Base-by-base conservation (phyloP, 2,329 filamentous ascomycete genomes). In the Fonsecaea nubica region DNA sequence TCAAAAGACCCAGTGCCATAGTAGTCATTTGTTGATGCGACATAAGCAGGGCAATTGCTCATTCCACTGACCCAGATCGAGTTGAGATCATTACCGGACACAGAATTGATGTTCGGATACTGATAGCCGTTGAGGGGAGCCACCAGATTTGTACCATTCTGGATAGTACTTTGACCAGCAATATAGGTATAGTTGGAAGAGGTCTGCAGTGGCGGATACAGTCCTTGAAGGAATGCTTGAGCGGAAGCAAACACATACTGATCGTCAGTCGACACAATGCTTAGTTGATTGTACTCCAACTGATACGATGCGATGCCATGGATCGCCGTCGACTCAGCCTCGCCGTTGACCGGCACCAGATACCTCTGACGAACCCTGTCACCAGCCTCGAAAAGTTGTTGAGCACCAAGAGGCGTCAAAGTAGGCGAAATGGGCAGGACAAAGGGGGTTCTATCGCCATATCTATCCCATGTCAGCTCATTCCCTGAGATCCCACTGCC, bases 201-300 rank as follows among this genome's bases (percentile, higher is more conserved):
- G 56, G 76, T 74, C 1, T 72, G 72, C 3, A 79, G 69, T 12
- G 86, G 85, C 38, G 86, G 86, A 73, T 88, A 89, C 9, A 89
- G 76, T 7, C 85, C 86, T 73, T 88, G 86, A 79, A 89, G 81
- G 71, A 88, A 88, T 2, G 87, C 86, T 70, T 86, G 83, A 12
- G 86, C 85, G 2, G 85, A 86, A 1, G 82, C 82, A 38, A 82
- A 74, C 2, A 81, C 79, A 62, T 80, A 81, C 65, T 84, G 80
- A 36, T 80, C 77, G 32, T 85, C 79, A 32, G 80, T 74, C 0
- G 86, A 79, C 55, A 82, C 75, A 10, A 86, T 76, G 59, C 77
- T 77, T 8, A 87, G 70, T 66, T 87, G 79, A 18, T 81, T 75
- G 8, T 80, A 75, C 64, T 83, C 74, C 15, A 85, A 66, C 33